phyloP scores from a whole-genome alignment of 1,284 basidiomycete species.

The Tilletiopsis washingtonensis region DNA sequence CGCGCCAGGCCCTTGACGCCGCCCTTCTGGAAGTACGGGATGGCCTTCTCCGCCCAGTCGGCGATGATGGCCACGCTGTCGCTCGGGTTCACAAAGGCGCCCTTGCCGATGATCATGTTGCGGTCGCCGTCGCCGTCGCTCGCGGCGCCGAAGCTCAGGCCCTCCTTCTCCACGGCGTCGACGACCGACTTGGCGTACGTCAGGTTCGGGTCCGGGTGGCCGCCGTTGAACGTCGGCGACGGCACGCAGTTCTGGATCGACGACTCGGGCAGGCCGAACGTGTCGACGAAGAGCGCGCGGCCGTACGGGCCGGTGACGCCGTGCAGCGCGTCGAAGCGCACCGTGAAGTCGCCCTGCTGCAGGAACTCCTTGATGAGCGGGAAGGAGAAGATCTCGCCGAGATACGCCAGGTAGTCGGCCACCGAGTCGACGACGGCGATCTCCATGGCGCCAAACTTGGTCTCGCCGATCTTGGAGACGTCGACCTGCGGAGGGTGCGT shows the following conservation, averaged over 20 bases:
- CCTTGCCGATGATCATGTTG: conserved; percentile 99
- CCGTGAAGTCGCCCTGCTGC: conserved; percentile 59
- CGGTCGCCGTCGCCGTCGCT: conserved; percentile 95
- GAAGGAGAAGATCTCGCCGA: conserved; percentile 91
- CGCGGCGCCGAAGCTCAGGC: conserved; percentile 89
- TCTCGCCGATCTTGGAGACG: conserved; percentile 72
- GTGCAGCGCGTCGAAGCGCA: conserved; percentile 91
- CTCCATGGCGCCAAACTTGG: conserved; percentile 63
- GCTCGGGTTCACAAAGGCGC: conserved; percentile 93
- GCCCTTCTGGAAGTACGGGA: conserved; percentile 85
- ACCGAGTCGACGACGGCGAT: conserved; percentile 93
- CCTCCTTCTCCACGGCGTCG: conserved; percentile 75
- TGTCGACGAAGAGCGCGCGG: conserved; percentile 73
- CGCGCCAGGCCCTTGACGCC: conserved; percentile 92
- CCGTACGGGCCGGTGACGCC: conserved; percentile 98
- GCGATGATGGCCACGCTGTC: conserved; percentile 99
- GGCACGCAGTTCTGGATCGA: conserved; percentile 88
- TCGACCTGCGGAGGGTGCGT: conserved; percentile 54
- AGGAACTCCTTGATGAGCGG: conserved; percentile 84
- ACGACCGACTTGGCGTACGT: conserved; percentile 95
- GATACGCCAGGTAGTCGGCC: conserved; percentile 73
- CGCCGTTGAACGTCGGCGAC: conserved; percentile 88
- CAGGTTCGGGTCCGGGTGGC: conserved; percentile 96
- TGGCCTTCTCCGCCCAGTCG: conserved; percentile 82
- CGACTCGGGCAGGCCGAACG: conserved; percentile 68